Evolutionary conservation across 2,329 filamentous ascomycete species (phyloP), one percentile per base, ranked within the genome.

Genomic region (Zymoseptoria tritici): DNA sequence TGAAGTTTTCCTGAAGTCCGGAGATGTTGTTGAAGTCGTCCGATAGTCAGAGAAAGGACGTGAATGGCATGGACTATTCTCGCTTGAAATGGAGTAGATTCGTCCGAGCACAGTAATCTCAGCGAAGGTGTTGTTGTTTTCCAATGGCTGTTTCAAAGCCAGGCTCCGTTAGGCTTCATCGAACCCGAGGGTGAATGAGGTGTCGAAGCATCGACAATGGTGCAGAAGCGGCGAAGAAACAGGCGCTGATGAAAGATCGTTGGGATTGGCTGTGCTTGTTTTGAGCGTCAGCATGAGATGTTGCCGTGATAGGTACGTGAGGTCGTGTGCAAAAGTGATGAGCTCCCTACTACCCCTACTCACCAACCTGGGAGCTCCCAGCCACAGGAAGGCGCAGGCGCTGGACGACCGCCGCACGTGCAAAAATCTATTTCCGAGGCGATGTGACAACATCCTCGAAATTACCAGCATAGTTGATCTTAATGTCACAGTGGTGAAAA

Each of bases 401-500:
- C 26, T 29, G 26, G 26, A 29, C 16, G 13, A 46, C 36, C 36
- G 36, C 36, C 36, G 36, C 36, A 46, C 16, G 13, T 13, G 16
- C 16, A 16, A 13, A 46, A 16, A 16, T 46, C 36, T 46, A 46
- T 46, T 42, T 46, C 13, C 7, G 36, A 46, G 36, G 16, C 36
- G 36, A 46, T 46, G 36, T 46, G 5, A 46, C 36, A 46, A n/a
- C 11, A 59, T 57, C 49, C 60, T 57, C 62, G 61, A 62, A 58
- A 61, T 65, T 55, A 59, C 61, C 49, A 46, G 55, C 57, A 55
- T 65, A 62, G 59, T 61, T 66, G 58, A 55, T 66, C 60, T 46
- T 13, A 46, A 46, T 13, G 36, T 46, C 36, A 46, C 36, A 16
- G 36, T 46, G 36, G 59, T 62, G 54, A 42, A 60, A 55, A 56